These are phyloP conservation scores for Colletotrichum euphorbiae DNA, from an alignment of 2,329 filamentous ascomycete genomes.

Conservation along the genomic window DNA sequence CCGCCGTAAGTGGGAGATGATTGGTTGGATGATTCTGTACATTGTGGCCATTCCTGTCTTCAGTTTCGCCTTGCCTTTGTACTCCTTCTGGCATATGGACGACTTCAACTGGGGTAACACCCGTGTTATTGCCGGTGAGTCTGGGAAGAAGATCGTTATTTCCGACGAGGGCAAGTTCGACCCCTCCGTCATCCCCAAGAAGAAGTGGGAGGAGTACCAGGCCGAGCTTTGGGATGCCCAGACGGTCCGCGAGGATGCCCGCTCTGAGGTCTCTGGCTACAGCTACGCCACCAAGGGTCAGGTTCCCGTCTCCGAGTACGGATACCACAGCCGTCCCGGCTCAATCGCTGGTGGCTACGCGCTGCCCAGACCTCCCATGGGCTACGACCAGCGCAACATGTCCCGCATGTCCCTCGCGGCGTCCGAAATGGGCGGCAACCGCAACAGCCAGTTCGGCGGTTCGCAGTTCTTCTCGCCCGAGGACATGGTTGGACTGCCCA, in stretches of 20 bases:
- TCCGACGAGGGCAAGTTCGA: slow-evolving; percentile 99
- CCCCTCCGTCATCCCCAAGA: slow-evolving; percentile 89
- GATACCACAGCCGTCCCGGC: slow-evolving; percentile 69
- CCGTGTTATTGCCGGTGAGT: slow-evolving; percentile 94
- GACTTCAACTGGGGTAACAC: slow-evolving; percentile 99
- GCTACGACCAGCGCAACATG: slow-evolving; percentile 57
- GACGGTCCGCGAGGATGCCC: slow-evolving; percentile 82
- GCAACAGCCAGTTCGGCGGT: slow-evolving; percentile 71
- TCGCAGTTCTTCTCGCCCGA: slow-evolving; percentile 71
- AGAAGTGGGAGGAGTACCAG: slow-evolving; percentile 99
- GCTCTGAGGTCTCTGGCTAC: slow-evolving; percentile 91
- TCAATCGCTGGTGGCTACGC: slow-evolving; percentile 57
- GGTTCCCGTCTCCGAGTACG: slow-evolving; percentile 74
- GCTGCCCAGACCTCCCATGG: slow-evolving; percentile 64
- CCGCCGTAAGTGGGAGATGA: slow-evolving; percentile 98
- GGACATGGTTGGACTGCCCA: slow-evolving; percentile 81
- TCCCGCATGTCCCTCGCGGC: slow-evolving; percentile 85
- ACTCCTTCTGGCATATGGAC: slow-evolving; percentile 99
- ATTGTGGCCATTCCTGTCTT: slow-evolving; percentile 92
- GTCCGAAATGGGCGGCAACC: slow-evolving; percentile 72
- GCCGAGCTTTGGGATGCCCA: slow-evolving; percentile 97
- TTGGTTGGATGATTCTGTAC: slow-evolving; percentile 99
- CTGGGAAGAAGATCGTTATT: slow-evolving; percentile 90
- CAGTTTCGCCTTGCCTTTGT: slow-evolving; percentile 88
- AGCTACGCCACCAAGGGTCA: slow-evolving; percentile 90